Evolutionary conservation across 2,329 filamentous ascomycete genomes (phyloP), one percentile per base, ranked within the genome.

Genomic region (Talaromyces sp.): DNA sequence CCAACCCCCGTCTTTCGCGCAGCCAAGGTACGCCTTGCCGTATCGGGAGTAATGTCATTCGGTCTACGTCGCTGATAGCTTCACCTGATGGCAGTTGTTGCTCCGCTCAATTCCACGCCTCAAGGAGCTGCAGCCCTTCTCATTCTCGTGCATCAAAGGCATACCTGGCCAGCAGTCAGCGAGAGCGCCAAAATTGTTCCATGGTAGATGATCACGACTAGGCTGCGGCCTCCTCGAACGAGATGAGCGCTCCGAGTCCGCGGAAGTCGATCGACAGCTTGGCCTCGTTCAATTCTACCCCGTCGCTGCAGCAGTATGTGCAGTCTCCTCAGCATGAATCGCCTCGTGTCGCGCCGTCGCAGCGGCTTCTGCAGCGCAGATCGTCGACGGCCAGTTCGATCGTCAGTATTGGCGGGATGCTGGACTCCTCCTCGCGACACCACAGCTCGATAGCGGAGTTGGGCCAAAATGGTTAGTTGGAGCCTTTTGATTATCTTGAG

Each of bases 351-450:
- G 67, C 71, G 21, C 60, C 64, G 55, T 66, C 72, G 51, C 72
- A 75, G 43, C 67, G 73, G 58, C 68, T 68, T 65, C 70, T 71
- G 63, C 70, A 74, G 64, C 75, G 92, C 71, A 84, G 92, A 74
- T 89, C 86, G 63, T 97, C 94, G 58, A 90, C 87, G 27, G 88
- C 92, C 51, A 96, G 92, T 79, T 97, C 93, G 24, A 85, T 93
- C 67, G 86, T 88, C 71, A 97, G 92, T 32, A 86, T 96, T 71
- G 92, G 92, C 63, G 91, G 91, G n/a, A 83, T 85, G 38, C 79
- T 96, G 62, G 91, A 96, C 70, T 86, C 85, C 70, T 86, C 85
- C 9, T 83, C 85, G 70, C 67, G 81, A 74, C 74, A 81, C 63
- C 75, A 76, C 80, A 83, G 79, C 77, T 82, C 87, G 17, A 81